Percentiles rank a stretch among this genome's conserved stretches.
Conservation (phyloP, 2,329 filamentous ascomycete species). For the Rhynchosporium agropyri region DNA sequence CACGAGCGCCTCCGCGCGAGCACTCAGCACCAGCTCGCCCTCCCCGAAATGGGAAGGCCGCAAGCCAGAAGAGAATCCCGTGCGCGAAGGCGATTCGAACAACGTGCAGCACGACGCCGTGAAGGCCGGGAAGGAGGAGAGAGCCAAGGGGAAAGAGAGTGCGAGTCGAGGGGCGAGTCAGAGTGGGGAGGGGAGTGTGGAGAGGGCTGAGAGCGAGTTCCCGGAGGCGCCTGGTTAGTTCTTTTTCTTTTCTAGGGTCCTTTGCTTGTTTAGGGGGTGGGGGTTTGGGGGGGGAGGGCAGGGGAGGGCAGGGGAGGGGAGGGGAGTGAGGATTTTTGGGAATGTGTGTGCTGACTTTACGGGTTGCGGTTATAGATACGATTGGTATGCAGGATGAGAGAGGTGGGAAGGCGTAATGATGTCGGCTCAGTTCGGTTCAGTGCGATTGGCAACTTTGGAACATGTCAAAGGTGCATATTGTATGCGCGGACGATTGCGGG, state of each 20-base stretch:
- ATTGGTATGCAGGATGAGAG: slow-evolving; percentile 58
- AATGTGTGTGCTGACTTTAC: too few relatives aligned
- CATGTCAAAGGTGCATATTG: too few relatives aligned
- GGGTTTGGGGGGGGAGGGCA: neutral
- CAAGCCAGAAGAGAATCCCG: slow-evolving; percentile 23
- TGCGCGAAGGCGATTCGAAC: slow-evolving; percentile 26
- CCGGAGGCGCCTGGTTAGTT: slow-evolving; percentile 50
- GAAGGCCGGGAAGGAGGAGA: slow-evolving; percentile 46
- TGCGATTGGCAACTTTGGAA: too few relatives aligned
- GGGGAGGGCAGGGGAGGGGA: too few relatives aligned
- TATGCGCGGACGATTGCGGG: neutral
- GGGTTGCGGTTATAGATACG: slow-evolving; percentile 35
- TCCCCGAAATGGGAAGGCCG: slow-evolving; percentile 27
- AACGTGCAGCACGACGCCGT: slow-evolving; percentile 41
- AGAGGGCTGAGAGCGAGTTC: slow-evolving; percentile 50
- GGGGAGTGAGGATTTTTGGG: too few relatives aligned
- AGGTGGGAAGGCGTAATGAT: slow-evolving; percentile 37
- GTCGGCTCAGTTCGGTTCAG: neutral
- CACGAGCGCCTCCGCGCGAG: neutral
- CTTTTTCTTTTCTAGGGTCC: neutral
- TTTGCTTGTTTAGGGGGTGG: neutral
- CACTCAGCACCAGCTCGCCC: slow-evolving; percentile 2
- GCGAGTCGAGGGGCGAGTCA: slow-evolving; percentile 33
- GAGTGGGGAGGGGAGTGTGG: slow-evolving; percentile 29
- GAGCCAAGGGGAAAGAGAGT: slow-evolving; percentile 41